These are phyloP conservation scores for Agapanthus africanus DNA, from an alignment of 106 monocot species.

Conservation along the genomic window DNA sequence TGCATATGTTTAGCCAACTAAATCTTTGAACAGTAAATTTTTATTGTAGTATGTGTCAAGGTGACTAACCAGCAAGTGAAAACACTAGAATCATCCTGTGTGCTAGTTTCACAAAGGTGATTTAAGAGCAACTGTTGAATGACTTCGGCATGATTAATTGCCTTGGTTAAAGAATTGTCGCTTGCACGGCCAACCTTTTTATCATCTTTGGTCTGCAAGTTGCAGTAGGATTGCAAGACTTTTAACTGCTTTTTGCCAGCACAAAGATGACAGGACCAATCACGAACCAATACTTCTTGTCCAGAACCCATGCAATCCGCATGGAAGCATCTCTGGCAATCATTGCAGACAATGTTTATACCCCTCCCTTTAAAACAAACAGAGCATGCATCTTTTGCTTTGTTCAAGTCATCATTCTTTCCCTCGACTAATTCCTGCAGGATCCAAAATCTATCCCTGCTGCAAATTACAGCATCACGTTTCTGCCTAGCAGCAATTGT, in stretches of 20 bases:
- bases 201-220: constrained; percentile 39
- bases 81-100: constrained; percentile 61
- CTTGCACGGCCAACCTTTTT: constrained; percentile 22
- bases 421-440: constrained; percentile 39
- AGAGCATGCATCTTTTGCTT: constrained; percentile 42
- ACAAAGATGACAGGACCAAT: constrained; percentile 89
- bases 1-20: constrained; percentile 25
- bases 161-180: constrained; percentile 14
- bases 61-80: constrained; percentile 77
- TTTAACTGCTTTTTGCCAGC: constrained; percentile 63
- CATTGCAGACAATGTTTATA: constrained; percentile 44
- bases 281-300: constrained; percentile 42
- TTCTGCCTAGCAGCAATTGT: constrained; percentile 80
- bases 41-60: not conserved
- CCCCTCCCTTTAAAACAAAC: constrained; percentile 68
- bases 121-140: constrained; percentile 86
- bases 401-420: constrained; percentile 15
- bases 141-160: constrained; percentile 39
- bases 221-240: constrained; percentile 54
- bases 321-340: constrained; percentile 83
- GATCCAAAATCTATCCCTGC: constrained; percentile 73
- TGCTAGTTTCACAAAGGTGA: constrained; percentile 67
- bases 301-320: constrained; percentile 69
- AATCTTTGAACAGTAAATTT: not conserved
- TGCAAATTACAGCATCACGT: constrained; percentile 62